Conservation (phyloP, 345 rosid genomes). For the Lumnitzera racemosa region DNA sequence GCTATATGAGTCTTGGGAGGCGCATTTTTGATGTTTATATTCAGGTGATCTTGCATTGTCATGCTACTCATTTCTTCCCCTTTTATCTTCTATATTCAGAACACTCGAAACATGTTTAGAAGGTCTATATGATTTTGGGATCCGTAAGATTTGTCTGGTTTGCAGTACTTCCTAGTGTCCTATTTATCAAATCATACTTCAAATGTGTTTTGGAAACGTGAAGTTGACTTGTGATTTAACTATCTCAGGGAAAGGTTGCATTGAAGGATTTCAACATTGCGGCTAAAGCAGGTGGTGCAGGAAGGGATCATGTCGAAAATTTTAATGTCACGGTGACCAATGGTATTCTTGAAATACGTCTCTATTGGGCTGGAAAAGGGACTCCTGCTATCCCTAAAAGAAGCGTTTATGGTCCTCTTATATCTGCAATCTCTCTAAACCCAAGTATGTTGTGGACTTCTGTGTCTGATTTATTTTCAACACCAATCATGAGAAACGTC, state of each 20-base stretch:
- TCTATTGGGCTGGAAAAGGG: slow-evolving; percentile 23
- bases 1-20: neutral
- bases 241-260: slow-evolving; percentile 11
- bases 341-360: slow-evolving; percentile 17
- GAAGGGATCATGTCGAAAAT: neutral
- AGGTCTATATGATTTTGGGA: too few relatives aligned
- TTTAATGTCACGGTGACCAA: neutral
- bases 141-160: too few relatives aligned
- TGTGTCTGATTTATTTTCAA: neutral
- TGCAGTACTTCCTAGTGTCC: too few relatives aligned
- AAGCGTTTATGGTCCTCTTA: slow-evolving; percentile 21
- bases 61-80: too few relatives aligned
- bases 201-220: too few relatives aligned
- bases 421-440: slow-evolving; percentile 18
- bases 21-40: neutral
- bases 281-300: slow-evolving; percentile 16
- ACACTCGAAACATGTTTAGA: too few relatives aligned
- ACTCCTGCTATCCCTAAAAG: slow-evolving; percentile 1
- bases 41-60: neutral
- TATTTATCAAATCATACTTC: too few relatives aligned
- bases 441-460: slow-evolving; percentile 1
- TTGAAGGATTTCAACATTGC: slow-evolving; percentile 14
- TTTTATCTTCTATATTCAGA: too few relatives aligned
- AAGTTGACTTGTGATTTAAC: too few relatives aligned
- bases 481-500: too few relatives aligned